Conservation (phyloP, 768 basidiomycete species). For the Dictyophora rubrovolvata region DNA sequence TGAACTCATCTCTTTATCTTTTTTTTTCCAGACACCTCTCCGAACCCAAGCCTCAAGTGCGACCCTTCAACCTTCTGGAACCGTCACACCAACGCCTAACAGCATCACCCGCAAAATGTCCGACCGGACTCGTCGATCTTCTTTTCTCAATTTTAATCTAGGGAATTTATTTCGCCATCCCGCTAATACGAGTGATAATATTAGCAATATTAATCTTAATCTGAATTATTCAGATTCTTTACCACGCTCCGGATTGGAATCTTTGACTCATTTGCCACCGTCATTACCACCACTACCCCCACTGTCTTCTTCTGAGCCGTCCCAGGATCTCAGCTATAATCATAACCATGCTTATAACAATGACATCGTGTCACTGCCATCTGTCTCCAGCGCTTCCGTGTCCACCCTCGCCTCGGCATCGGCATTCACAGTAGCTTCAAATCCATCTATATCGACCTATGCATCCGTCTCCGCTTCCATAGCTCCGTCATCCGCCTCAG, state of each 20-base stretch:
- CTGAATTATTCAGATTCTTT: not conserved
- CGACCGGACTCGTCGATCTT: not conserved
- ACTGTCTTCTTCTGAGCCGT: not conserved
- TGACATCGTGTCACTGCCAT: not conserved
- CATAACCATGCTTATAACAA: not conserved
- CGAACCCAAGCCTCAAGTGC: not conserved
- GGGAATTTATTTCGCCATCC: not conserved
- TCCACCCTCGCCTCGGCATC: not conserved
- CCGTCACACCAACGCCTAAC: not conserved
- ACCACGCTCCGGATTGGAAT: not conserved
- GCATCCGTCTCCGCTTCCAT: not conserved
- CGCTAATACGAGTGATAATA: too few relatives aligned
- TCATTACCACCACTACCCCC: not conserved
- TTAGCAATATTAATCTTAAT: too few relatives aligned
- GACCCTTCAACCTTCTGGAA: not conserved
- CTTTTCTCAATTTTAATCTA: not conserved
- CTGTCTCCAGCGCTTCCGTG: not conserved
- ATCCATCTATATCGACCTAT: not conserved
- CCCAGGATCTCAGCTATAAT: not conserved
- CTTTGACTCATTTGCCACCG: not conserved
- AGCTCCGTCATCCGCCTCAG: not conserved
- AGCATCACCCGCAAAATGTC: not conserved
- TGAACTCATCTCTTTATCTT: too few relatives aligned
- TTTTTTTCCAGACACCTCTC: not conserved
- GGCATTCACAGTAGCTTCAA: not conserved